Percentiles rank a stretch among this genome's conserved stretches.
Conservation (phyloP, 306 rosid genomes). For the Myrica gale region DNA sequence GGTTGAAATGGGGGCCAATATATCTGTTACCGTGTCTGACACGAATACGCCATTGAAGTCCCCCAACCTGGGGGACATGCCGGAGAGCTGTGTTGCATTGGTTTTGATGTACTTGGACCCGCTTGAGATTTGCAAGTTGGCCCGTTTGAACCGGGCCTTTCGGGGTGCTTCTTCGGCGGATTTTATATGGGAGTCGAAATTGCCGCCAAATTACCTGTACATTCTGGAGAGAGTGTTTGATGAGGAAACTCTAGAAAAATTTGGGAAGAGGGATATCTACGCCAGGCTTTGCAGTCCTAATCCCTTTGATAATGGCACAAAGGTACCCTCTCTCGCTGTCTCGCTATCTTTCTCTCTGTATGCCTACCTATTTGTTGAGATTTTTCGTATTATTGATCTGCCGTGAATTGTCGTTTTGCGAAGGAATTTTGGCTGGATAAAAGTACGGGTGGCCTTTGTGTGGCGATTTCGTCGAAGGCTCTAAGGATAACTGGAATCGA, state of each 20-base stretch:
- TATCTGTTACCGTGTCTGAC: conserved; percentile 47
- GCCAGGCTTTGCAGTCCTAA: conserved; percentile 63
- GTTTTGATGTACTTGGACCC: conserved; percentile 65
- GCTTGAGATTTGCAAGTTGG: conserved; percentile 67
- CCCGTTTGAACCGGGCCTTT: conserved; percentile 65
- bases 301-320: conserved; percentile 58
- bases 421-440: conserved; percentile 84
- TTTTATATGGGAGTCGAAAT: conserved; percentile 81
- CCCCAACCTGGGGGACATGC: conserved; percentile 69
- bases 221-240: conserved; percentile 49
- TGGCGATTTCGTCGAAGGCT: conserved; percentile 67
- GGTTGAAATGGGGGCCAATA: conserved; percentile 54
- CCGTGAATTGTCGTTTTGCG: conserved; percentile 15
- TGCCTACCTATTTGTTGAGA: conserved; percentile 5
- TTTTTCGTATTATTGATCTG: not conserved
- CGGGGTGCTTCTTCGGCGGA: conserved; percentile 77
- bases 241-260: conserved; percentile 24
- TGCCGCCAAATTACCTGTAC: conserved; percentile 69
- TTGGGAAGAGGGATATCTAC: conserved; percentile 66
- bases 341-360: conserved; percentile 1
- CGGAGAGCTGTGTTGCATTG: conserved; percentile 79
- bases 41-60: conserved; percentile 39
- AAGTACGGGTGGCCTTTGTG: conserved; percentile 54
- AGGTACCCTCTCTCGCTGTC: conserved; percentile 43
- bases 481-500: conserved; percentile 82